phyloP scores from a whole-genome alignment of 495 filamentous ascomycete species.

The Penicillium subrubescens region DNA sequence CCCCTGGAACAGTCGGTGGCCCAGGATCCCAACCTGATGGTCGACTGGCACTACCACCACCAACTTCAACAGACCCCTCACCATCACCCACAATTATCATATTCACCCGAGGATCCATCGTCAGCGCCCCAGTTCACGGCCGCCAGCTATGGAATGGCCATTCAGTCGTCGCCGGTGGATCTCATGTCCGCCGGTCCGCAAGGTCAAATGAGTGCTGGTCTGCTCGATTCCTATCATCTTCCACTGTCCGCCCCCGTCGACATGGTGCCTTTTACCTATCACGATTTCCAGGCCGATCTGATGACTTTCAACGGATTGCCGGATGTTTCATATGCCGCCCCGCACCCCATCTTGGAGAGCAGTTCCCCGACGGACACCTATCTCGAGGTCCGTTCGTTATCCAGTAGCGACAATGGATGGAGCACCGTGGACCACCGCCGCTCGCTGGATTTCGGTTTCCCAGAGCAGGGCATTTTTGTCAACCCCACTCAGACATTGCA shows the following conservation, averaged over 20 bases:
- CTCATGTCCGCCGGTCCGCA: conserved; percentile 67
- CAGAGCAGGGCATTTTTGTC: conserved; percentile 67
- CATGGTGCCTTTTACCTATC: conserved; percentile 71
- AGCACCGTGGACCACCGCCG: conserved; percentile 65
- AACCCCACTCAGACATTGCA: conserved; percentile 86
- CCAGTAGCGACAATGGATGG: conserved; percentile 86
- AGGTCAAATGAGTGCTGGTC: conserved; percentile 60
- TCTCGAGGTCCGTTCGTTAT: conserved; percentile 81
- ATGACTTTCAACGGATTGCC: conserved; percentile 60
- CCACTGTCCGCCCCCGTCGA: conserved; percentile 66
- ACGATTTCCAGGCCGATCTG: conserved; percentile 66
- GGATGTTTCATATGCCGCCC: conserved; percentile 51
- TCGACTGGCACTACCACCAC: conserved; percentile 54
- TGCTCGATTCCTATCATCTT: conserved; percentile 67
- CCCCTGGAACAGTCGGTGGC: conserved; percentile 48
- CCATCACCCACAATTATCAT: conserved; percentile 46
- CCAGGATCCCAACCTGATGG: conserved; percentile 48
- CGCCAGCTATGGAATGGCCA: conserved; percentile 49
- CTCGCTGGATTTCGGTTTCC: conserved; percentile 55
- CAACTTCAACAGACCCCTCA: conserved; percentile 46
- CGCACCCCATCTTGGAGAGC: conserved; percentile 58
- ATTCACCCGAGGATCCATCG: conserved; percentile 47
- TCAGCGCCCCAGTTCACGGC: conserved; percentile 54
- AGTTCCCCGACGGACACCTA: conserved; percentile 82
- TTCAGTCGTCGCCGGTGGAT: conserved; percentile 66